Evolutionary conservation across 208 protist species (phyloP), one percentile per base, ranked within the genome.

Genomic region (Wallacemonas rigidus): DNA sequence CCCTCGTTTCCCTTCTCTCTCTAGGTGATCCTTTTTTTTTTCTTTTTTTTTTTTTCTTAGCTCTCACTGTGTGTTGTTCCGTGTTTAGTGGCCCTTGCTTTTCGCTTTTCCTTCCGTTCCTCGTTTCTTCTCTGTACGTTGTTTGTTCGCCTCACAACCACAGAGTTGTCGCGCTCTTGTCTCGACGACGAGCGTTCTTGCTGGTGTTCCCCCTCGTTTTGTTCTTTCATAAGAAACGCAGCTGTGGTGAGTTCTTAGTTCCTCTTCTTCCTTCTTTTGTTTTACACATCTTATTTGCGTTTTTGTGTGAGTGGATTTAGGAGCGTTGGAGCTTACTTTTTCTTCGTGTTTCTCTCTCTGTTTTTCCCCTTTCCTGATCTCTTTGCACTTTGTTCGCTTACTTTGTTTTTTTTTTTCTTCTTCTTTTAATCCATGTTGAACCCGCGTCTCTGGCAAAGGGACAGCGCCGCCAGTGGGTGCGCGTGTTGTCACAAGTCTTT

Each of bases 371-470:
- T 73, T 39, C 26, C 26, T 26, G 26, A 45, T 67, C 26, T 67
- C 36, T 67, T 67, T 35, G 14, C 36, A 67, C 26, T 40, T 15
- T 72, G 41, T 72, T 44, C 9, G 12, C 26, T n/a, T 54, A 53
- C 36, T 17, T 35, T 69, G 0, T 11, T 73, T 65, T 6, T 55
- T 2, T 65, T 39, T 0, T 73, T 65, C 1, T 36, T 48, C 57
- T 11, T 3, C 5, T 8, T 39, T 56, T 3, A 41, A 1, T 2
- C 6, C 15, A 88, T 88, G 83, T 51, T 83, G 9, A 47, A 86
- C 51, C 77, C 80, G 0, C 41, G 53, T 3, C 39, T 69, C 1
- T 88, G 83, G 83, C 38, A 67, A n/a, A 35, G 63, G 40, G 83
- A 88, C 55, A 40, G 17, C 2, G 55, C 68, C 3, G 41, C 72